These are phyloP conservation scores for Blastobotrys serpentis DNA, from an alignment of 1,139 yeast species.

Conservation along the genomic window DNA sequence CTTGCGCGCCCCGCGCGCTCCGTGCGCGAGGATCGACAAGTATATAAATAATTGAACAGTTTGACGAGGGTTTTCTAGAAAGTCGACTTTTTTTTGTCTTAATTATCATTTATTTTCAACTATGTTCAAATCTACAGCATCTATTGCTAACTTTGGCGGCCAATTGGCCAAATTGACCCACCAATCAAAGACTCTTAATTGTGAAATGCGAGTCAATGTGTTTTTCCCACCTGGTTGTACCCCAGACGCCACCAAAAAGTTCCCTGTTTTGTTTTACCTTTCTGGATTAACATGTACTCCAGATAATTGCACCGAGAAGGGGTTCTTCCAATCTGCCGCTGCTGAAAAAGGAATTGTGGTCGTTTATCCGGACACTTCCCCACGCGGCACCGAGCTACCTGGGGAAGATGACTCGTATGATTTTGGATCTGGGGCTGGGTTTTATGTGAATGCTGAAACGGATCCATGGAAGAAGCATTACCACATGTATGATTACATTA, in stretches of 20 bases:
- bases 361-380: constrained; percentile 95
- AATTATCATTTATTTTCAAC: constrained; percentile 1
- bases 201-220: constrained; percentile 80
- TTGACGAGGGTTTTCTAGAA: too few species aligned
- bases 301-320: constrained; percentile 92
- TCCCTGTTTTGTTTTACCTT: constrained; percentile 77
- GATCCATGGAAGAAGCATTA: constrained; percentile 72
- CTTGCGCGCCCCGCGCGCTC: background rate
- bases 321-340: constrained; percentile 81
- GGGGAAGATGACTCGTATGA: constrained; percentile 88
- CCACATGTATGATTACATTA: constrained; percentile 83
- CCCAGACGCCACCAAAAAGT: constrained; percentile 32
- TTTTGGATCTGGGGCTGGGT: constrained; percentile 95
- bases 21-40: too few species aligned
- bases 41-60: too few species aligned
- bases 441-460: constrained; percentile 79
- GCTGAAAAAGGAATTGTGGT: constrained; percentile 79
- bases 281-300: constrained; percentile 95
- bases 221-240: constrained; percentile 65
- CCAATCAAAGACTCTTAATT: constrained; percentile 60
- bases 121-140: constrained; percentile 23
- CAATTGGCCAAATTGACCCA: constrained; percentile 72
- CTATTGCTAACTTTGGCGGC: constrained; percentile 73
- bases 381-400: constrained; percentile 80
- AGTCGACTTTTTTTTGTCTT: too few species aligned